These are phyloP conservation scores for Cyberlindnera misumaiensis DNA, from an alignment of 805 yeast genomes.

Conservation along the genomic window DNA sequence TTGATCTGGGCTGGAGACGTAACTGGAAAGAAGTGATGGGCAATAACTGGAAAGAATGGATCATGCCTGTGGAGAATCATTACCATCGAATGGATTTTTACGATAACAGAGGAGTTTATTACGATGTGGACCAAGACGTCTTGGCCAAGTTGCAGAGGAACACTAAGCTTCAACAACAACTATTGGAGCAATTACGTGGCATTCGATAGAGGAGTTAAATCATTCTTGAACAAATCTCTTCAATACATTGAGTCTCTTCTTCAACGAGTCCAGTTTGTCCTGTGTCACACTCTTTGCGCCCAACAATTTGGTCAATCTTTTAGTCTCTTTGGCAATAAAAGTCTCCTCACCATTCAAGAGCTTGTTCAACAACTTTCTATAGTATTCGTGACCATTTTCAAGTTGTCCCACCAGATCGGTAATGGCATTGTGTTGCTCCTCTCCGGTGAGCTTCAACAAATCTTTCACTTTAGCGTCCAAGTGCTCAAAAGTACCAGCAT, in stretches of 20 bases:
- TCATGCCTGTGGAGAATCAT: slow-evolving; percentile 46
- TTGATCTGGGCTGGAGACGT: slow-evolving; percentile 55
- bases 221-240: slow-evolving; percentile 12
- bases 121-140: slow-evolving; percentile 37
- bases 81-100: slow-evolving; percentile 22
- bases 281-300: slow-evolving; percentile 27
- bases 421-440: slow-evolving; percentile 20
- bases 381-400: slow-evolving; percentile 33
- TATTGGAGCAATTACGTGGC: slow-evolving; percentile 8
- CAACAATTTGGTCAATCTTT: slow-evolving; percentile 38
- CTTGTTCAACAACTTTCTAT: slow-evolving; percentile 40
- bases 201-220: slow-evolving; percentile 1
- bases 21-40: slow-evolving; percentile 83
- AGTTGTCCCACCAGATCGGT: slow-evolving; percentile 25
- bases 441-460: slow-evolving; percentile 22
- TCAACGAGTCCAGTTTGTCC: slow-evolving; percentile 41
- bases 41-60: slow-evolving; percentile 53
- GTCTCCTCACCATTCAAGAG: slow-evolving; percentile 36
- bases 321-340: slow-evolving; percentile 35
- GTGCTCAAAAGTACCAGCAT: slow-evolving; percentile 21
- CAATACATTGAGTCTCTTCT: slow-evolving; percentile 44
- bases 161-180: slow-evolving; percentile 32
- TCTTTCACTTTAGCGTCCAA: slow-evolving; percentile 18
- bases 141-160: slow-evolving; percentile 35
- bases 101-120: slow-evolving; percentile 44